phyloP scores from a whole-genome alignment of 2,329 filamentous ascomycete genomes.

The Thermothelomyces thermophilus region DNA sequence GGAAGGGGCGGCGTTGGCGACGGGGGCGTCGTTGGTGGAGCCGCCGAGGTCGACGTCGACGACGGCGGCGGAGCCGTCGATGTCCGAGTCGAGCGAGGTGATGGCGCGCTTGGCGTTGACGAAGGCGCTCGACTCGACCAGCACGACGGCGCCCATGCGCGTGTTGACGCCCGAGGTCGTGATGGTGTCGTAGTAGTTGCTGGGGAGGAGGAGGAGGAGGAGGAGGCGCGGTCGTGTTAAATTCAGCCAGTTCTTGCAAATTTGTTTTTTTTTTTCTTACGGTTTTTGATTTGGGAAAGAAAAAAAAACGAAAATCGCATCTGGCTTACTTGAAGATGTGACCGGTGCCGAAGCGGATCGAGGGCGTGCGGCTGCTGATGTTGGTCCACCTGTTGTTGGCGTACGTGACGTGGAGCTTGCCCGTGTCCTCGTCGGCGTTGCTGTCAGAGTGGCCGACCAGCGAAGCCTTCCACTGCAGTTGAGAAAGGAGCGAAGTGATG shows the following conservation, averaged over 20 bases:
- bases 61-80: background rate
- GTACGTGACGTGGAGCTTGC: constrained; percentile 6
- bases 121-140: constrained; percentile 5
- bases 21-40: constrained; percentile 5
- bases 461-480: constrained; percentile 8
- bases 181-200: constrained; percentile 6
- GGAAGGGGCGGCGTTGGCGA: background rate
- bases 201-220: too few relatives aligned
- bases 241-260: too few relatives aligned
- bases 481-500: too few relatives aligned
- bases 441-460: constrained; percentile 8
- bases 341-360: constrained; percentile 5
- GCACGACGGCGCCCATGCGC: constrained; percentile 3
- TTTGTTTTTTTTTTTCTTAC: too few relatives aligned
- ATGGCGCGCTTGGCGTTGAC: constrained; percentile 5
- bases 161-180: constrained; percentile 6
- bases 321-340: constrained; percentile 5
- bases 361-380: constrained; percentile 7
- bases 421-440: constrained; percentile 2
- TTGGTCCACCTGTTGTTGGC: constrained; percentile 7
- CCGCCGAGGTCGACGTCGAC: constrained; percentile 6
- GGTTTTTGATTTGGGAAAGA: background rate
- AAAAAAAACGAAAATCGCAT: background rate
- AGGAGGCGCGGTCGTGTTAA: too few relatives aligned
- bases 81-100: constrained; percentile 5